A percentile compares a stretch with the other conserved stretches of the same genome.
Conservation (phyloP, 495 filamentous ascomycete species). For the Venustampulla echinocandica region DNA sequence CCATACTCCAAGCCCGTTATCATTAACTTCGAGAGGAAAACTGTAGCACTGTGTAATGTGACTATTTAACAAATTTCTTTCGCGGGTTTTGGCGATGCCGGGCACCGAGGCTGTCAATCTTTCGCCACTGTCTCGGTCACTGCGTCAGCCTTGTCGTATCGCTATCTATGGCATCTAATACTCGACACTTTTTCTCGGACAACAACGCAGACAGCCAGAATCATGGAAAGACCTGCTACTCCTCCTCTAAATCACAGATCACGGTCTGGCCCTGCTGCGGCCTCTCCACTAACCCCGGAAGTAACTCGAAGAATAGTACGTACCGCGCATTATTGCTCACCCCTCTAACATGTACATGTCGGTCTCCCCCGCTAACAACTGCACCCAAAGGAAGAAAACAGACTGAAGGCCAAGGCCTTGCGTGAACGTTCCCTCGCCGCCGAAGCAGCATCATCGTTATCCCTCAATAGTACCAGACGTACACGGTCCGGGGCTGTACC, state of each 20-base stretch:
- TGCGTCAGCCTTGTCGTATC: constrained; percentile 14
- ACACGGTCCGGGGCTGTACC: constrained; percentile 33
- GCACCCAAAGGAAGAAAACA: constrained; percentile 66
- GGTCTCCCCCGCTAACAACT: neutral
- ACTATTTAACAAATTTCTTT: too few species aligned
- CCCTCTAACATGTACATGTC: neutral
- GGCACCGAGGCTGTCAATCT: constrained; percentile 2
- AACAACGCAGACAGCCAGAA: too few species aligned
- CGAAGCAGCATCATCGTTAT: constrained; percentile 35
- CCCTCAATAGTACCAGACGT: constrained; percentile 25
- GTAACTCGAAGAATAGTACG: constrained; percentile 61
- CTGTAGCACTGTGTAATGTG: too few species aligned
- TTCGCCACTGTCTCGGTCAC: constrained; percentile 1
- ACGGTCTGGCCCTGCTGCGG: neutral
- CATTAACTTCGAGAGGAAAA: neutral
- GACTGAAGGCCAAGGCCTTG: constrained; percentile 84
- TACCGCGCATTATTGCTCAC: constrained; percentile 10
- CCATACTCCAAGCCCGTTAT: too few species aligned
- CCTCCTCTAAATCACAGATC: constrained; percentile 44
- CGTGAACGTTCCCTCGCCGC: constrained; percentile 55
- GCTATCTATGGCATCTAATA: too few species aligned
- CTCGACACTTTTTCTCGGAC: too few species aligned
- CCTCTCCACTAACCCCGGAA: constrained; percentile 51
- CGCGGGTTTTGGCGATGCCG: too few species aligned
- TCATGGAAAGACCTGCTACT: constrained; percentile 49